Base-by-base conservation (phyloP, 208 protist species). In the Acanthamoeba lenticulata region DNA sequence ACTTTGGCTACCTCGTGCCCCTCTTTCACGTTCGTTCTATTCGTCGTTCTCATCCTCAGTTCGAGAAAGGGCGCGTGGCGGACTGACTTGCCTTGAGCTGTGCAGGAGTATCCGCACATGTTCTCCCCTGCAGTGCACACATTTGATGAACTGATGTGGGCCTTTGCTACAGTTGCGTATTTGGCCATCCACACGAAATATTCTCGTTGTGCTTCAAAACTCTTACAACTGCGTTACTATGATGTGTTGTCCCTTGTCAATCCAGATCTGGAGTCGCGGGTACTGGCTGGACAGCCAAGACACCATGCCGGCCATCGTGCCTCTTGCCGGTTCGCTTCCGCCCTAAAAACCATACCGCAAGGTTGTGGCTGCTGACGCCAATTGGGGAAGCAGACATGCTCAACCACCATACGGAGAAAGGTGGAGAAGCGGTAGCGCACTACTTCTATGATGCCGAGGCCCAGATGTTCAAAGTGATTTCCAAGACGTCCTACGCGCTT, bases 1-100 rank as follows among this genome's bases (percentile, higher is more conserved):
- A 74, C 65, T 74, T 74, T 74, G 65, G 65, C n/a, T 74, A 74
- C 34, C 65, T 74, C 34, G n/a, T 74, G 11, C 65, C 65, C 65
- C n/a, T 74, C 32, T 40, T 74, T 11, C 65, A 38, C n/a, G 65
- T 74, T 40, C 65, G n/a, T 27, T 52, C 9, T 15, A 52, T 52
- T 74, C 7, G 65, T 74, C 13, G 32, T 27, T 74, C 65, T 74
- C n/a, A 74, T n/a, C n/a, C n/a, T n/a, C n/a, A n/a, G n/a, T n/a
- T n/a, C n/a, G n/a, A n/a, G n/a, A n/a, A n/a, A n/a, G n/a, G n/a
- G n/a, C n/a, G n/a, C n/a, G n/a, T n/a, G n/a, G n/a, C n/a, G n/a
- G n/a, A n/a, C n/a, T n/a, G n/a, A n/a, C n/a, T n/a, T n/a, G n/a
- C 65, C 11, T 5, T 74, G 65, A 27, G n/a, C 11, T 5, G n/a